Evolutionary conservation across 2,329 filamentous ascomycete species (phyloP).

Genomic region (Phyllosticta capitalensis): DNA sequence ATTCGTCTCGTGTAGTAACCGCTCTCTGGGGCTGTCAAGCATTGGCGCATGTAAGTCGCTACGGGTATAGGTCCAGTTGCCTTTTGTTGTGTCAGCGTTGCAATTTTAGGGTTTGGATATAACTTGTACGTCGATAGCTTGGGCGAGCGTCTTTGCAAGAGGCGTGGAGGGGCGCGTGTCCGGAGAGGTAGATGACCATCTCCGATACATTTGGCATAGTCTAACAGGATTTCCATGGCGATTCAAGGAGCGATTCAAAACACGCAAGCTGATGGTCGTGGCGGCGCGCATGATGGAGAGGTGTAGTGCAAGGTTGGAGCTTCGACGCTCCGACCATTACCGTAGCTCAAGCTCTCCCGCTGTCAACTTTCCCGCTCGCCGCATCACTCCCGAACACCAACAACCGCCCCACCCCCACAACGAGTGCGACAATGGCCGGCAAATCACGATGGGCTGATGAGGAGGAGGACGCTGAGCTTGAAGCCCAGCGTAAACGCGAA

Average conservation of each 20-base stretch:
- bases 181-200: constrained; percentile 28
- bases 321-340: not conserved
- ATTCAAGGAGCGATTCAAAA: not conserved
- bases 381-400: not conserved
- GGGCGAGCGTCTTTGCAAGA: constrained; percentile 73
- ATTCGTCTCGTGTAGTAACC: constrained; percentile 83
- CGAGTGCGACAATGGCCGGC: constrained; percentile 44
- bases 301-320: not conserved
- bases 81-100: constrained; percentile 33
- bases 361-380: constrained; percentile 4
- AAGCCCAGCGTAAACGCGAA: constrained; percentile 63
- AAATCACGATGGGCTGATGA: constrained; percentile 84
- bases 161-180: constrained; percentile 63
- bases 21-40: constrained; percentile 78
- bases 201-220: constrained; percentile 18
- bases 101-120: not conserved
- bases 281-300: constrained; percentile 2
- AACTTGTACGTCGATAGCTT: constrained; percentile 67
- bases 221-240: constrained; percentile 6
- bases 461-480: constrained; percentile 67
- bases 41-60: constrained; percentile 97
- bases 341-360: not conserved
- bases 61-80: constrained; percentile 85
- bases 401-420: not conserved
- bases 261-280: not conserved